phyloP scores from a whole-genome alignment of 495 filamentous ascomycete species.

The Ascodesmis nigricans region DNA sequence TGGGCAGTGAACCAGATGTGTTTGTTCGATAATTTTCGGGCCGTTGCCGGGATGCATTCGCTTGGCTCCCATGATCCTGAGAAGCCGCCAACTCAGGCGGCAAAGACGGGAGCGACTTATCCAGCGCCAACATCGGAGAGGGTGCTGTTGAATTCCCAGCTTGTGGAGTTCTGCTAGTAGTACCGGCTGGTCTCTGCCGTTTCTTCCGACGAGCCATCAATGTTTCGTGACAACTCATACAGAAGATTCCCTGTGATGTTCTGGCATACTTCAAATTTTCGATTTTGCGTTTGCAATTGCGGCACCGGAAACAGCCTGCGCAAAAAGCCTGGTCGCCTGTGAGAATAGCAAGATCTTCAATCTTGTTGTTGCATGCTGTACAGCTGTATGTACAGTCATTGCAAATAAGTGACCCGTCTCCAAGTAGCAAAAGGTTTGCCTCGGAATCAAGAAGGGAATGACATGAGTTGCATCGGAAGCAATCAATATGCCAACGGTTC shows the following conservation, averaged over 20 bases:
- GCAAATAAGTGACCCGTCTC: slow-evolving; percentile 94
- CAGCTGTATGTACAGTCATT: slow-evolving; percentile 99
- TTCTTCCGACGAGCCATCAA: slow-evolving; percentile 90
- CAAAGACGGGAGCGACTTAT: slow-evolving; percentile 85
- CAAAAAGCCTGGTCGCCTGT: slow-evolving; percentile 99
- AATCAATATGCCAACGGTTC: slow-evolving; percentile 98
- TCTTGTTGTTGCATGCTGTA: slow-evolving; percentile 90
- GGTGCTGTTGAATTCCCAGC: slow-evolving; percentile 22
- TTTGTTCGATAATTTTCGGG: too few relatives aligned
- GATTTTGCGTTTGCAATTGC: slow-evolving; percentile 96
- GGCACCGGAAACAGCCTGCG: slow-evolving; percentile 85
- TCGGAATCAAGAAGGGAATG: slow-evolving; percentile 90
- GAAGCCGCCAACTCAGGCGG: too few relatives aligned
- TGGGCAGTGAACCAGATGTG: too few relatives aligned
- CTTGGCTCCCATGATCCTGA: too few relatives aligned
- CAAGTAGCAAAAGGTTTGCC: slow-evolving; percentile 88
- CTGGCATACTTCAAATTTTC: slow-evolving; percentile 95
- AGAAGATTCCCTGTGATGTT: slow-evolving; percentile 96
- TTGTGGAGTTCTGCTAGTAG: slow-evolving; percentile 32
- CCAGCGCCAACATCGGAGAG: slow-evolving; percentile 42
- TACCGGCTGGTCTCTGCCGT: slow-evolving; percentile 42
- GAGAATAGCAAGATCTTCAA: slow-evolving; percentile 92
- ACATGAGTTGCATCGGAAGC: slow-evolving; percentile 96
- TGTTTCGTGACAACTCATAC: slow-evolving; percentile 98
- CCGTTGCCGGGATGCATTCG: too few relatives aligned